phyloP scores from a whole-genome alignment of 306 rosid genomes.

The Inga leiocalycina region DNA sequence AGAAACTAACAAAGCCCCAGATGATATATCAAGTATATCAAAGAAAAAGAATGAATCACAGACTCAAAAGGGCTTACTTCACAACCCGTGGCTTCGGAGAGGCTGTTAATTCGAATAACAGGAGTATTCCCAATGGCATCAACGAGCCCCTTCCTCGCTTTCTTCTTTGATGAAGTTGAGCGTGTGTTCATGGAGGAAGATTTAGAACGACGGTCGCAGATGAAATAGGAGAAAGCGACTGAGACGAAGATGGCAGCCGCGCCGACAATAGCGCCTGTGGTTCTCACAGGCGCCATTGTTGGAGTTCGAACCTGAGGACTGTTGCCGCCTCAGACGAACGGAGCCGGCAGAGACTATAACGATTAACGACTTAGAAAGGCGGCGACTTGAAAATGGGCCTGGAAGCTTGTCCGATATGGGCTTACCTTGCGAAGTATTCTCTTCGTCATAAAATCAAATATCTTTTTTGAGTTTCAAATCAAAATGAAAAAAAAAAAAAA shows the following conservation, averaged over 20 bases:
- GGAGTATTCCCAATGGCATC: slow-evolving; percentile 92
- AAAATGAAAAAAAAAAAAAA: too few species aligned
- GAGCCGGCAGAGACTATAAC: not conserved
- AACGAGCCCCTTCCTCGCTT: slow-evolving; percentile 48
- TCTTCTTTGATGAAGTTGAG: slow-evolving; percentile 30
- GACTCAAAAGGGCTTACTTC: slow-evolving; percentile 37
- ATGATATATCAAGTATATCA: not conserved
- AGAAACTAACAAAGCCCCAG: slow-evolving; percentile 16
- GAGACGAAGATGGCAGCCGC: slow-evolving; percentile 52
- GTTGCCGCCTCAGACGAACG: not conserved
- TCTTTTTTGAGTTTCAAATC: too few species aligned
- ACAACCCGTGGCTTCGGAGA: slow-evolving; percentile 95
- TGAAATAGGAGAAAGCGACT: slow-evolving; percentile 41
- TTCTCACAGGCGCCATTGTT: slow-evolving; percentile 51
- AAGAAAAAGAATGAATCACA: not conserved
- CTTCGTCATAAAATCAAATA: too few species aligned
- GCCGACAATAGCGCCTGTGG: slow-evolving; percentile 54
- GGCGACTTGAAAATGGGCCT: not conserved
- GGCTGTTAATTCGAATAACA: slow-evolving; percentile 84
- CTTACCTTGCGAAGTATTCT: not conserved
- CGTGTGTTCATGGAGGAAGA: slow-evolving; percentile 27
- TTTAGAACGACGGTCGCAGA: slow-evolving; percentile 45
- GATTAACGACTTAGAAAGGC: not conserved
- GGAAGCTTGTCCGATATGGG: not conserved
- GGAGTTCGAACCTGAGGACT: slow-evolving; percentile 16